A percentile compares a stretch with the other conserved stretches of the same genome.
phyloP scores from a whole-genome alignment of 192 early-diverging fungal species.

The Chytriomyces hyalinus region DNA sequence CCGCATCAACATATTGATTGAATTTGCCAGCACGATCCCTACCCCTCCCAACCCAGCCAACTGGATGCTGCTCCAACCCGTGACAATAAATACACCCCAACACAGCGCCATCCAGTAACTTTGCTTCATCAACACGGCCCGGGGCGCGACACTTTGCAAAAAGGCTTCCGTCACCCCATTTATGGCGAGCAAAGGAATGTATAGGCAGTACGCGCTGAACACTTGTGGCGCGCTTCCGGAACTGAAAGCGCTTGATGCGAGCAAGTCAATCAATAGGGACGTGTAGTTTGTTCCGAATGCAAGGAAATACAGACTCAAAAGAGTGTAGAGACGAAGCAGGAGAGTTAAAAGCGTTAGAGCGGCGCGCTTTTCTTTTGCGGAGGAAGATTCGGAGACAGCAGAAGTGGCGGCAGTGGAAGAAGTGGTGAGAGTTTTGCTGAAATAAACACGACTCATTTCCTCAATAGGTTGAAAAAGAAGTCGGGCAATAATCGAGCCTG shows the following conservation, averaged over 20 bases:
- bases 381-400: background rate
- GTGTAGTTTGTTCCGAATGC: conserved; percentile 88
- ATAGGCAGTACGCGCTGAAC: conserved; percentile 81
- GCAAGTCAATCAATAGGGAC: conserved; percentile 63
- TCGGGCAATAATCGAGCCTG: conserved; percentile 85
- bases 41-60: conserved; percentile 67
- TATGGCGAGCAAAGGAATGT: conserved; percentile 91
- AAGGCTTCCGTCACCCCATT: conserved; percentile 97
- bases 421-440: conserved; percentile 70
- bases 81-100: conserved; percentile 69
- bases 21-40: conserved; percentile 86
- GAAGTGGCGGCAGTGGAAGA: background rate
- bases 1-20: conserved; percentile 79
- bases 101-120: conserved; percentile 79
- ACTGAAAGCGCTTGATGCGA: conserved; percentile 62
- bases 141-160: conserved; percentile 82
- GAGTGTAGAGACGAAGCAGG: conserved; percentile 62
- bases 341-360: conserved; percentile 36
- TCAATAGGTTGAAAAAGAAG: conserved; percentile 94
- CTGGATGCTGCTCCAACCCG: conserved; percentile 66
- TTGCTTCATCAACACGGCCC: conserved; percentile 61
- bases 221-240: conserved; percentile 48
- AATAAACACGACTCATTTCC: conserved; percentile 84
- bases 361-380: background rate
- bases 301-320: conserved; percentile 77